These are phyloP conservation scores for Adansonia digitata DNA, from an alignment of 345 rosid species.

Conservation along the genomic window DNA sequence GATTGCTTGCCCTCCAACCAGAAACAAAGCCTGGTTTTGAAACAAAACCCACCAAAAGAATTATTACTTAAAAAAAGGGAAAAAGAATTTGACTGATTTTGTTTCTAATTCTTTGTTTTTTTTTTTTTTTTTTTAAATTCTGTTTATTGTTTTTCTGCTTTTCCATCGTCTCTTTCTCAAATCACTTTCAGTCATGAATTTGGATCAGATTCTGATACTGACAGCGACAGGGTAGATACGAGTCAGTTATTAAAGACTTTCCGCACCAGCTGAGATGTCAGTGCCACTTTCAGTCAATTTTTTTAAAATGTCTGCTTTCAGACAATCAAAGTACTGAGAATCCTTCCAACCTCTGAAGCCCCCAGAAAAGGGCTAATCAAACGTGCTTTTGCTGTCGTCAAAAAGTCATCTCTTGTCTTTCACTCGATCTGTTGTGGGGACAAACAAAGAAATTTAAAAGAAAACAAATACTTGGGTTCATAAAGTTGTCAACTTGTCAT, in stretches of 20 bases:
- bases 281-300: conserved; percentile 15
- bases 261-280: conserved; percentile 22
- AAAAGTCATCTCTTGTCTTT: conserved; percentile 34
- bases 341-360: conserved; percentile 19
- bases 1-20: conserved; percentile 15
- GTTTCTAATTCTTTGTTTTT: conserved; percentile 22
- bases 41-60: too few relatives aligned
- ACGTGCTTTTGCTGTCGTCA: conserved; percentile 16
- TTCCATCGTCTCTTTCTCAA: neutral
- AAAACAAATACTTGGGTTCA: conserved; percentile 13
- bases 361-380: too few relatives aligned
- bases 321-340: conserved; percentile 13
- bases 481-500: conserved; percentile 1
- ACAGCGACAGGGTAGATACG: conserved; percentile 20
- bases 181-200: conserved; percentile 26
- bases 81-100: conserved; percentile 17
- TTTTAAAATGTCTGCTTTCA: too few relatives aligned
- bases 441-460: conserved; percentile 22
- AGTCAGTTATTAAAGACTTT: too few relatives aligned
- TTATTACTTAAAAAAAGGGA: too few relatives aligned
- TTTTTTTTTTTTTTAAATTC: too few relatives aligned
- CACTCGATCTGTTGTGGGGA: conserved; percentile 16
- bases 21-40: too few relatives aligned
- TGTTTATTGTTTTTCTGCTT: neutral
- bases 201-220: conserved; percentile 25